Conservation (phyloP, 805 yeast genomes). For the Lipomyces oligophaga region DNA sequence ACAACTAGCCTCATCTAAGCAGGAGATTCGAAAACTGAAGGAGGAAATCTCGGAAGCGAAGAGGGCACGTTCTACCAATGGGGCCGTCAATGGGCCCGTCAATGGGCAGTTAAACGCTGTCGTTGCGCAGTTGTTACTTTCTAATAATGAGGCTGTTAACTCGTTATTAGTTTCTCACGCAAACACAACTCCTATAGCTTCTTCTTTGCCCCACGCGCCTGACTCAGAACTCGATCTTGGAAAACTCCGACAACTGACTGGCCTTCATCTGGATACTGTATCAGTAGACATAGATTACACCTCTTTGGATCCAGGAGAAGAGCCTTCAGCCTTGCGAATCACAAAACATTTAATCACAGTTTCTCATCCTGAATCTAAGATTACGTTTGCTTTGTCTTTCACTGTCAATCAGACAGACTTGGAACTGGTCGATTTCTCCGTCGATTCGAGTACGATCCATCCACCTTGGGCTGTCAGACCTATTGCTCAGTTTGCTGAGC, state of each 20-base stretch:
- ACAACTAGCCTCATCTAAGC: not conserved
- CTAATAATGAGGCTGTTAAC: not conserved
- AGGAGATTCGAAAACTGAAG: constrained; percentile 1
- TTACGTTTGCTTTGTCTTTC: constrained; percentile 6
- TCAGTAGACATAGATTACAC: constrained; percentile 1
- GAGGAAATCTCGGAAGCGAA: not conserved
- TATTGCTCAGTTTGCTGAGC: not conserved
- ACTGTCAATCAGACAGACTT: constrained; percentile 20
- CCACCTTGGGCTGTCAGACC: constrained; percentile 16
- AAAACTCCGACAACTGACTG: constrained; percentile 8
- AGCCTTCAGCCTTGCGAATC: not conserved
- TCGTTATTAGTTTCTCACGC: too few relatives aligned
- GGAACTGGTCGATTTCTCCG: constrained; percentile 8
- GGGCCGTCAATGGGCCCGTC: too few relatives aligned
- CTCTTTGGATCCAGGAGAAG: constrained; percentile 5
- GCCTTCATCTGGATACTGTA: constrained; percentile 3
- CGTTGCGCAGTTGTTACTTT: not conserved
- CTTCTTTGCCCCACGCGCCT: constrained; percentile 16
- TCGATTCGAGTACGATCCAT: not conserved
- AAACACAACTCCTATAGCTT: not conserved
- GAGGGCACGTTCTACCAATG: not conserved
- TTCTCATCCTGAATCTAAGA: constrained; percentile 4
- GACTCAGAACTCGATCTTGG: constrained; percentile 10
- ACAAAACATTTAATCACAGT: constrained; percentile 5
- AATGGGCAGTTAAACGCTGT: not conserved